Percentiles rank a stretch among this genome's conserved stretches.
phyloP scores from a whole-genome alignment of 1,139 yeast species.

The Yamadazyma atlantica region DNA sequence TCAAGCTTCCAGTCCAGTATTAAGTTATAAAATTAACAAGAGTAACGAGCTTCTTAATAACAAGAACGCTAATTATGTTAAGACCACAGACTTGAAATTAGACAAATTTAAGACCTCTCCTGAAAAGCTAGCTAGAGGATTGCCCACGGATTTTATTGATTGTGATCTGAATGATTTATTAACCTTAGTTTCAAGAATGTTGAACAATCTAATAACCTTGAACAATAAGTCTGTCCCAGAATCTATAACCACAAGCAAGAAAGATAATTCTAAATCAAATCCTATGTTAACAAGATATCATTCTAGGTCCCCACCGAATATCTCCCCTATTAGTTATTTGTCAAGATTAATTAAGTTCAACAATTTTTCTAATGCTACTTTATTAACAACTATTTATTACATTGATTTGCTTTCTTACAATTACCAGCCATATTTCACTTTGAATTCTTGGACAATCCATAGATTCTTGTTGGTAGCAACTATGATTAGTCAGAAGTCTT shows the following conservation, averaged over 20 bases:
- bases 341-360: conserved; percentile 80
- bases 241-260: conserved; percentile 24
- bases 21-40: conserved; percentile 3
- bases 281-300: conserved; percentile 77
- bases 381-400: conserved; percentile 80
- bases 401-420: conserved; percentile 81
- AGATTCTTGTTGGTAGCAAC: conserved; percentile 88
- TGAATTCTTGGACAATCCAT: conserved; percentile 91
- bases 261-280: conserved; percentile 13
- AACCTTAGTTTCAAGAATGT: conserved; percentile 73
- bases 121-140: conserved; percentile 5
- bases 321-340: conserved; percentile 76
- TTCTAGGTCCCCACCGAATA: conserved; percentile 87
- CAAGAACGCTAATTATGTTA: conserved; percentile 3
- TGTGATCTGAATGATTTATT: conserved; percentile 74
- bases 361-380: conserved; percentile 76
- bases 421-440: conserved; percentile 72
- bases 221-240: conserved; percentile 59
- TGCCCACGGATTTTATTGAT: conserved; percentile 58
- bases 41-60: conserved; percentile 5
- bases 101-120: conserved; percentile 3
- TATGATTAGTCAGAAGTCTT: conserved; percentile 85
- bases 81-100: conserved; percentile 7
- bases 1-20: background rate
- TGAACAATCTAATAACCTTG: conserved; percentile 64